Base-by-base conservation (phyloP, 2,329 filamentous ascomycete species). In the Dothistroma pini region DNA sequence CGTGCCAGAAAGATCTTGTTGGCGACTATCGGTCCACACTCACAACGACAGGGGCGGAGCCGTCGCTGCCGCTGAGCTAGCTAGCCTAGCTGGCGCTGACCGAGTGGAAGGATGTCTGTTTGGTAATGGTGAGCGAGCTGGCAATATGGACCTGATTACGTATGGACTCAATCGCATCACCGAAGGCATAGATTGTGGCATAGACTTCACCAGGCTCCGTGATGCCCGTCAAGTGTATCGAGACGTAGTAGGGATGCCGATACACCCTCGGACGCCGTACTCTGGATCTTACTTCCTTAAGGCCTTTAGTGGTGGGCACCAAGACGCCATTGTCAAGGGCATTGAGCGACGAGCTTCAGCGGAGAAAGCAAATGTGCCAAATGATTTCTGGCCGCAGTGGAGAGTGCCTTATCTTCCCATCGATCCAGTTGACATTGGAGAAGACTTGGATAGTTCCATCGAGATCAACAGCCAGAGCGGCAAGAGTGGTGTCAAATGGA, bases 301-400 rank as follows among this genome's bases (percentile, higher is more conserved):
- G 11, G 51, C 51, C 22, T 54, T 54, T 22, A 54, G 51, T 35
- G 51, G 51, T 54, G 51, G 51, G 19, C 51, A 54, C 12, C 51
- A 54, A 22, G 51, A 54, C 31, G 51, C 51, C 25, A 54, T 54
- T 16, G 19, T 21, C 22, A 54, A 58, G 52, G 57, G 51, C 21
- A 4, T 54, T 81, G 44, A 88, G 93, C 61, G 83, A 92, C 73
- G 77, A 81, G 50, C 77, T 82, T 0, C 83, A 81, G 57, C 80
- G 82, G 51, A 79, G 77, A 6, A 79, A 83, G 72, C 86, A 93
- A 59, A 85, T 87, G 71, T 80, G 78, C 47, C 44, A n/a, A n/a
- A n/a, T 7, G 16, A 6, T 8, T 34, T 10, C n/a, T 53, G 21
- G 50, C 50, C 22, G 19, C 9, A 53, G 50, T 53, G 50, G 50